Conservation (phyloP, 306 rosid genomes). For the Amphicarpaea edgeworthii region DNA sequence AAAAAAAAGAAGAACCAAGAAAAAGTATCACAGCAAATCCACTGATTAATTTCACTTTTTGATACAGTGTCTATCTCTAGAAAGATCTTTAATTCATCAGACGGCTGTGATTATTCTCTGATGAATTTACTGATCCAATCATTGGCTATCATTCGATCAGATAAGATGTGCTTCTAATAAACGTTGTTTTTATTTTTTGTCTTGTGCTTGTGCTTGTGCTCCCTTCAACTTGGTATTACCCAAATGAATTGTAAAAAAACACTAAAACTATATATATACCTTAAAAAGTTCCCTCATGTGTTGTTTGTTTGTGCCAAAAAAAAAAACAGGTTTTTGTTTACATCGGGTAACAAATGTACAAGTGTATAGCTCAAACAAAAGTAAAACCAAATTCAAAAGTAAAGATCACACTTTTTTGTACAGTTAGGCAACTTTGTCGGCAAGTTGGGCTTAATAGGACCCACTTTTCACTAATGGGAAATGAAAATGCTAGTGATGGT, state of each 20-base stretch:
- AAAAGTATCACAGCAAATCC: neutral
- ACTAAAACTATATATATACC: neutral
- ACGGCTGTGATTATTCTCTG: slow-evolving; percentile 43
- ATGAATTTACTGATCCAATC: slow-evolving; percentile 33
- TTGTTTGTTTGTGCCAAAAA: slow-evolving; percentile 5
- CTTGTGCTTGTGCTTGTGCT: slow-evolving; percentile 22
- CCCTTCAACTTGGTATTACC: slow-evolving; percentile 18
- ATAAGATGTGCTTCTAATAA: slow-evolving; percentile 35
- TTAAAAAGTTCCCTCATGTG: slow-evolving; percentile 3
- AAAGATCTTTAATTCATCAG: slow-evolving; percentile 38
- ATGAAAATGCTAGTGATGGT: slow-evolving; percentile 41
- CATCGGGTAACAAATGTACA: slow-evolving; percentile 18
- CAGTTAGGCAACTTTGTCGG: slow-evolving; percentile 56
- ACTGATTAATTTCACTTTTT: slow-evolving; percentile 8
- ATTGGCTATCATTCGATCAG: slow-evolving; percentile 23
- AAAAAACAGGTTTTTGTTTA: neutral
- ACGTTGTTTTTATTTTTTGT: no score
- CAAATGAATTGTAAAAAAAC: slow-evolving; percentile 39
- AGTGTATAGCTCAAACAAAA: slow-evolving; percentile 26
- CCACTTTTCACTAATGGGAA: slow-evolving; percentile 47
- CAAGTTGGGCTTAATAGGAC: slow-evolving; percentile 51
- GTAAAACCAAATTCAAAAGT: slow-evolving; percentile 1
- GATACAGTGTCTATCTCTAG: slow-evolving; percentile 20
- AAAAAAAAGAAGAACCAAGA: neutral
- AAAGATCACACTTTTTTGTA: slow-evolving; percentile 2